Percentiles rank a stretch among this genome's conserved stretches.
Evolutionary conservation across 2,329 filamentous ascomycete species (phyloP).

Genomic region (Neonectria sp.): DNA sequence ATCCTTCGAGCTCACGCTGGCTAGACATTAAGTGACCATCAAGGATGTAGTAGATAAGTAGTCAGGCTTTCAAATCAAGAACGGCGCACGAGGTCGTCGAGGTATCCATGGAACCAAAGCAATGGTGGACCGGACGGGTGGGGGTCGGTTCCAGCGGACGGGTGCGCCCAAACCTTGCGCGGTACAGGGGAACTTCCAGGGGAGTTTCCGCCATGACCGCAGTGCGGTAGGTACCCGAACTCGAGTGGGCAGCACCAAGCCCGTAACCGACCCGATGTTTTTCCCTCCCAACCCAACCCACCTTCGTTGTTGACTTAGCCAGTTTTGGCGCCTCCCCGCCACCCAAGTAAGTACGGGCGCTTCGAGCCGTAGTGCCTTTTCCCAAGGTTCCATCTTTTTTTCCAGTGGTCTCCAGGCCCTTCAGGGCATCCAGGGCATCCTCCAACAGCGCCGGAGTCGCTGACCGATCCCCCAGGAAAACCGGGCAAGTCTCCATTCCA

Average conservation of each 20-base stretch:
- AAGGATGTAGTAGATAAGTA: background rate
- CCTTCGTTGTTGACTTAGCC: too few relatives aligned
- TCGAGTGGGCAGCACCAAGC: background rate
- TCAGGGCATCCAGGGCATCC: constrained; percentile 9
- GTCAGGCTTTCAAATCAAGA: constrained; percentile 5
- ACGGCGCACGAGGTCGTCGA: background rate
- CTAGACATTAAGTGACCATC: background rate
- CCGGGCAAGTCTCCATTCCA: constrained; percentile 27
- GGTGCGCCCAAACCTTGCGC: constrained; percentile 5
- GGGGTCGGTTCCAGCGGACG: constrained; percentile 5
- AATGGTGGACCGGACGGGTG: background rate
- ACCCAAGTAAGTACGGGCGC: too few relatives aligned
- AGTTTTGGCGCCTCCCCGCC: too few relatives aligned
- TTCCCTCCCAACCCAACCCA: background rate
- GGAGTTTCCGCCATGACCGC: background rate
- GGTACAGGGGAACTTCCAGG: constrained; percentile 4
- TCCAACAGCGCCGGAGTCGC: constrained; percentile 13
- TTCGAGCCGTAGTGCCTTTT: too few relatives aligned
- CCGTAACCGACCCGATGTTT: constrained; percentile 9
- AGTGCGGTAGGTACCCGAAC: constrained; percentile 5
- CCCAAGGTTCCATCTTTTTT: background rate
- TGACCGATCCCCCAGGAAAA: constrained; percentile 21
- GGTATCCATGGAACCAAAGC: background rate
- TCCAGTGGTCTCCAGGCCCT: constrained; percentile 8
- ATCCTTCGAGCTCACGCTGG: too few relatives aligned